Conservation (phyloP, 2,329 filamentous ascomycete genomes). For the Neofusicoccum laricinum region DNA sequence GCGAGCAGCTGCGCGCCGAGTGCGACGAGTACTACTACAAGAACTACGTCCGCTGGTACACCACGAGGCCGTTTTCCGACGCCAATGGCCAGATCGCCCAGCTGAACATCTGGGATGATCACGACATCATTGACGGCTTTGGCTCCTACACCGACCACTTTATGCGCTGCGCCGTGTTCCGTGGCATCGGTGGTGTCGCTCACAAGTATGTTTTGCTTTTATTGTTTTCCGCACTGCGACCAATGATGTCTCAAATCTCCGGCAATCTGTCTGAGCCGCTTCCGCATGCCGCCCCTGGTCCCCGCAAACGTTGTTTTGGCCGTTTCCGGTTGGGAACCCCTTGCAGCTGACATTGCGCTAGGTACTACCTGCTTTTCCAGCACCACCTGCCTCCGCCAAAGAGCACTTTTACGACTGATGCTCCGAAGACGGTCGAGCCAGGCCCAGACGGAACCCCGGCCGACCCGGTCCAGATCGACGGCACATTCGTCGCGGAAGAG, state of each 20-base stretch:
- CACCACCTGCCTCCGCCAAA: slow-evolving; percentile 79
- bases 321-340: neutral
- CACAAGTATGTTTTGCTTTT: slow-evolving; percentile 32
- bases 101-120: slow-evolving; percentile 65
- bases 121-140: slow-evolving; percentile 66
- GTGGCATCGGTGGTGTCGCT: slow-evolving; percentile 60
- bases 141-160: slow-evolving; percentile 66
- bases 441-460: slow-evolving; percentile 51
- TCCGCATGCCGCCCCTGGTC: neutral
- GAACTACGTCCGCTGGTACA: slow-evolving; percentile 66
- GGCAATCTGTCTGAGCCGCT: neutral
- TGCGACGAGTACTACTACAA: slow-evolving; percentile 63
- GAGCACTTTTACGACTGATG: slow-evolving; percentile 81
- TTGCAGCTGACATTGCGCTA: slow-evolving; percentile 23
- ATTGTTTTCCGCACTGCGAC: neutral
- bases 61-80: slow-evolving; percentile 59
- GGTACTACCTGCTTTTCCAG: slow-evolving; percentile 66
- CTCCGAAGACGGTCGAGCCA: slow-evolving; percentile 50
- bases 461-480: slow-evolving; percentile 69
- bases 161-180: slow-evolving; percentile 64
- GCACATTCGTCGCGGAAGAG: slow-evolving; percentile 67
- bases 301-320: neutral
- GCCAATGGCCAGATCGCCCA: slow-evolving; percentile 63
- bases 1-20: slow-evolving; percentile 58
- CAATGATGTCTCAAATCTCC: neutral